A percentile compares a stretch with the other conserved stretches of the same genome.
phyloP scores from a whole-genome alignment of 2,329 filamentous ascomycete genomes.

The Calonectria hongkongensis region DNA sequence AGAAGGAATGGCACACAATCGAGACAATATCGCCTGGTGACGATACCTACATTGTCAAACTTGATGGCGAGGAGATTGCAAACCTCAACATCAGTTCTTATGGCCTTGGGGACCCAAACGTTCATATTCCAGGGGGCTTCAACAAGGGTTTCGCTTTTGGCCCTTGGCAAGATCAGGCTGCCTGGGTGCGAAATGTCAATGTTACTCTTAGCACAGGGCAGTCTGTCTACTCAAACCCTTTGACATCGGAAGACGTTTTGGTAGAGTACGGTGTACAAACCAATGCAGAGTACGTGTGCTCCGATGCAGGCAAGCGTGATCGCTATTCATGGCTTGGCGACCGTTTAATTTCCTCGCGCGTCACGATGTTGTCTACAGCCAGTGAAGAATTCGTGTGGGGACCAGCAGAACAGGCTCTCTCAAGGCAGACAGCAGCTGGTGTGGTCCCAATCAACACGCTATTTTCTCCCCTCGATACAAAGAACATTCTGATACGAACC shows the following conservation, averaged over 20 bases:
- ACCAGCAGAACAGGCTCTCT: conserved; percentile 14
- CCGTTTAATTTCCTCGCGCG: conserved; percentile 5
- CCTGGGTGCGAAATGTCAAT: conserved; percentile 22
- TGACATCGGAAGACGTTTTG: conserved; percentile 5
- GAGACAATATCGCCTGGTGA: background rate
- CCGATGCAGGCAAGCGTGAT: conserved; percentile 28
- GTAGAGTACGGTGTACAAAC: conserved; percentile 6
- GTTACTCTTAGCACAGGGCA: conserved; percentile 3
- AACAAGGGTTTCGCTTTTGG: conserved; percentile 18
- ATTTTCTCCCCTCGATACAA: conserved; percentile 3
- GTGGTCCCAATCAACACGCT: conserved; percentile 6
- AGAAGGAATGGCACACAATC: conserved; percentile 11
- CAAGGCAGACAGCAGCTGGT: background rate
- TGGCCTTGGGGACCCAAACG: conserved; percentile 2
- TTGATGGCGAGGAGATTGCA: background rate
- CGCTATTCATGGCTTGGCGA: conserved; percentile 26
- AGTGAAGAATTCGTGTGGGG: conserved; percentile 15
- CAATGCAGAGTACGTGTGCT: conserved; percentile 14
- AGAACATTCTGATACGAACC: conserved; percentile 2
- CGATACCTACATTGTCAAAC: background rate
- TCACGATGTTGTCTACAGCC: conserved; percentile 1
- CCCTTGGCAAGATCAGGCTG: conserved; percentile 26
- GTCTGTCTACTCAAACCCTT: conserved; percentile 10
- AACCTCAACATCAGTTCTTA: conserved; percentile 5
- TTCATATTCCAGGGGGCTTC: conserved; percentile 1